Evolutionary conservation across 768 basidiomycete species (phyloP), one percentile per base, ranked within the genome.

Genomic region (Tylopilus felleus): DNA sequence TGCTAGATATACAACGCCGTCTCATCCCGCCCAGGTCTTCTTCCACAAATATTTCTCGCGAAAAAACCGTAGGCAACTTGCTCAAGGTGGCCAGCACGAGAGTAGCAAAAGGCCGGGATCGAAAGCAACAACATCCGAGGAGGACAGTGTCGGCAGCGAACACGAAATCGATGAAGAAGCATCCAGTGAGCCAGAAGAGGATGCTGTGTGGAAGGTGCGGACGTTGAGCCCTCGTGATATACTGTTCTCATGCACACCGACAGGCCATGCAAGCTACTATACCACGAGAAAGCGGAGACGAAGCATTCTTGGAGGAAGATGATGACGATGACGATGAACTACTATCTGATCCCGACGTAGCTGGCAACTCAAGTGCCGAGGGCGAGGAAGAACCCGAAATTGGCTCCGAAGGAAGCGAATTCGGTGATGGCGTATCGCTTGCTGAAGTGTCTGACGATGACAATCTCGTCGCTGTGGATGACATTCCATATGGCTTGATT

Each of bases 251-350:
- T 41, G 27, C 23, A 16, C 25, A 22, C 8, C 0, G 8, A 7
- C 29, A 97, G 93, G 93, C 83, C 0, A 95, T 96, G 91, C 83
- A 91, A 77, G 81, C 83, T n/a, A 81, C 83, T 3, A 86, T 95
- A 81, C 91, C 90, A 3, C 79, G 75, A 53, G 76, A 74, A 19
- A 66, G 66, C 4, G 82, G 76, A 12, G 83, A 82, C 17, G 79
- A 77, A 21, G 73, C 73, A 17, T 67, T 78, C 23, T 53, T 75
- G 49, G 75, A 75, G 4, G 56, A 55, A 27, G 76, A 74, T 33
- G 72, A 67, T 0, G 57, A 42, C 9, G 43, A 55, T 5, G 51
- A 55, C 8, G 77, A 72, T 8, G 65, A 68, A 14, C 13, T 66
- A 16, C 61, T 58, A 5, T 63, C 61, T 12, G 69, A 60, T 19